These are phyloP conservation scores for Begonia peltatifolia DNA, from an alignment of 306 rosid species.

Conservation along the genomic window DNA sequence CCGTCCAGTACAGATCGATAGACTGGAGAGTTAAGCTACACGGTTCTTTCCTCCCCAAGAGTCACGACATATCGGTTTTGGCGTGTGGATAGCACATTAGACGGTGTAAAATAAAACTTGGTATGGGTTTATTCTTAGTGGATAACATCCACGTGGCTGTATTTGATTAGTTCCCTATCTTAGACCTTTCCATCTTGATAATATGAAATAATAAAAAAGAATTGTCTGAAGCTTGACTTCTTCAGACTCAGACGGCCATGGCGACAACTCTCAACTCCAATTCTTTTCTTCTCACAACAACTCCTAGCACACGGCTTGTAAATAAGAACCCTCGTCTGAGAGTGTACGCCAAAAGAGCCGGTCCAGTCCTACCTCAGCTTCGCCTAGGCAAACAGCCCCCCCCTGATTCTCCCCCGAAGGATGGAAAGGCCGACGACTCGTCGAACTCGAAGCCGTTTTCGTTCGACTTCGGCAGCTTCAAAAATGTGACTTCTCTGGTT, in stretches of 20 bases:
- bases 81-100: too few species aligned
- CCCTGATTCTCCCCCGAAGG: conserved; percentile 22
- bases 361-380: conserved; percentile 34
- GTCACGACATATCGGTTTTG: too few species aligned
- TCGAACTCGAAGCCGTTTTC: conserved; percentile 39
- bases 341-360: conserved; percentile 33
- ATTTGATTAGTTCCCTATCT: conserved; percentile 23
- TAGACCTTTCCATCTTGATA: conserved; percentile 37
- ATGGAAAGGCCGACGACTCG: conserved; percentile 15
- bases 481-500: conserved; percentile 58
- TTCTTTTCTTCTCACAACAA: conserved; percentile 38
- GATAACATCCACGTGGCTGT: conserved; percentile 61
- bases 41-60: too few species aligned
- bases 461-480: conserved; percentile 49
- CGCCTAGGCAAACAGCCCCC: conserved; percentile 40
- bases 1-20: too few species aligned
- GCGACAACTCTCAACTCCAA: conserved; percentile 62
- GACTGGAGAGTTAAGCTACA: too few species aligned
- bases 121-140: conserved; percentile 15
- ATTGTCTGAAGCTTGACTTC: conserved; percentile 3
- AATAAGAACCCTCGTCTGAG: conserved; percentile 25
- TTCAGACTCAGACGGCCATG: conserved; percentile 24
- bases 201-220: conserved; percentile 7
- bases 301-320: conserved; percentile 28
- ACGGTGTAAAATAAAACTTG: conserved; percentile 4